Base-by-base conservation (phyloP, 2,329 filamentous ascomycete species). In the Pseudogymnoascus sp. region DNA sequence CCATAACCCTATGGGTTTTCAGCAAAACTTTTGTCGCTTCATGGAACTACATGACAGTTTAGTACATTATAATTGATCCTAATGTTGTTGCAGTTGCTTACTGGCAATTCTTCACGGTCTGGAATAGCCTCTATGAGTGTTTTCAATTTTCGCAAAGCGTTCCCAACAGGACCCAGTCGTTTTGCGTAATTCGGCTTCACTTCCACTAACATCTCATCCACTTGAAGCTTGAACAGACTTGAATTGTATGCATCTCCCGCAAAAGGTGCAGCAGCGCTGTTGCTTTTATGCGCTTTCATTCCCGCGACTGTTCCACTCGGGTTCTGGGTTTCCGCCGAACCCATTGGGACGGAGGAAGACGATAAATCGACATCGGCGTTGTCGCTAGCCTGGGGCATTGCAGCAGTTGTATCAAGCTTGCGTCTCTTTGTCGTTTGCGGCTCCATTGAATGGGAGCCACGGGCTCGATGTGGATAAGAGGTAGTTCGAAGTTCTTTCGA, bases 1-100 rank as follows among this genome's bases (percentile, higher is more conserved):
- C 83, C n/a, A 79, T 75, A 63, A 96, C 81, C 58, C 84, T 84
- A 70, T 86, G 80, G 41, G 81, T 80, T 73, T 86, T 88, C 68
- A 89, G 84, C 68, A 90, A 82, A 64, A 82, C 84, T 71, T 86
- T 79, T 0, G 79, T 79, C 7, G 90, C 91, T 68, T 94, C 85
- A 35, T 76, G 68, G 60, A 94, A 81, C 88, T 91, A 66, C 17
- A 1, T 13, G 8, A 58, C 31, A 8, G 36, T 63, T 63, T 44
- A 35, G 39, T n/a, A 59, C 17, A 13, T 36, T 33, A 15, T 27
- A 61, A 25, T 55, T 35, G 48, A 65, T 7, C 10, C 31, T 33
- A 21, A 55, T 51, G 31, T 62, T 17, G 21, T 9, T 15, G 27
- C 29, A 55, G 36, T 9, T 15, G 61, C 69, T 66, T 69, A 79